A percentile compares a stretch with the other conserved stretches of the same genome.
Evolutionary conservation across 2,329 filamentous ascomycete species (phyloP).

Genomic region (Monilinia fructigena): DNA sequence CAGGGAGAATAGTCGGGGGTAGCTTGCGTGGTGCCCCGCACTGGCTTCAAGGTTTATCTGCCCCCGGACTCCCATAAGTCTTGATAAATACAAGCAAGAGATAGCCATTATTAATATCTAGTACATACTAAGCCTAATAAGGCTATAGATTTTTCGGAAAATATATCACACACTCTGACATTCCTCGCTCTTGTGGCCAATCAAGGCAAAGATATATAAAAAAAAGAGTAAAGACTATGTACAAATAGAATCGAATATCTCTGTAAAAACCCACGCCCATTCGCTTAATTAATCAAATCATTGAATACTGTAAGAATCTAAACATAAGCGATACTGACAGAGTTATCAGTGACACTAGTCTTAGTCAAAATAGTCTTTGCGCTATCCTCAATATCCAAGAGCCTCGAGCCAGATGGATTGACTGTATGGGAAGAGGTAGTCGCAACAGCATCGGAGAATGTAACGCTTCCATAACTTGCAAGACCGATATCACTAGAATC

Average conservation of each 20-base stretch:
- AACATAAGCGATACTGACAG: constrained; percentile 8
- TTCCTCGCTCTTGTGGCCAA: not conserved
- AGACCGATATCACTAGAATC: constrained; percentile 43
- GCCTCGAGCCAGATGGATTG: not conserved
- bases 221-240: not conserved
- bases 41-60: too few species aligned
- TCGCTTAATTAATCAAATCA: not conserved
- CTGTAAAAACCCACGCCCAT: not conserved
- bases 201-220: not conserved
- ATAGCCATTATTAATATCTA: too few species aligned
- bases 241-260: not conserved
- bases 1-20: too few species aligned
- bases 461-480: constrained; percentile 47
- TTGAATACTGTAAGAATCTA: not conserved
- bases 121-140: too few species aligned
- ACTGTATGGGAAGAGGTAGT: not conserved
- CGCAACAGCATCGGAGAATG: constrained; percentile 41
- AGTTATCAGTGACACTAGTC: not conserved
- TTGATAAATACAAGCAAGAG: too few species aligned
- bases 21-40: too few species aligned
- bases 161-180: not conserved
- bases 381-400: constrained; percentile 12
- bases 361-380: not conserved
- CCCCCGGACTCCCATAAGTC: too few species aligned
- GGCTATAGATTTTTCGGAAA: too few species aligned